Evolutionary conservation across 768 basidiomycete genomes (phyloP), one percentile per base, ranked within the genome.

Genomic region (Lanmaoa rubissima): DNA sequence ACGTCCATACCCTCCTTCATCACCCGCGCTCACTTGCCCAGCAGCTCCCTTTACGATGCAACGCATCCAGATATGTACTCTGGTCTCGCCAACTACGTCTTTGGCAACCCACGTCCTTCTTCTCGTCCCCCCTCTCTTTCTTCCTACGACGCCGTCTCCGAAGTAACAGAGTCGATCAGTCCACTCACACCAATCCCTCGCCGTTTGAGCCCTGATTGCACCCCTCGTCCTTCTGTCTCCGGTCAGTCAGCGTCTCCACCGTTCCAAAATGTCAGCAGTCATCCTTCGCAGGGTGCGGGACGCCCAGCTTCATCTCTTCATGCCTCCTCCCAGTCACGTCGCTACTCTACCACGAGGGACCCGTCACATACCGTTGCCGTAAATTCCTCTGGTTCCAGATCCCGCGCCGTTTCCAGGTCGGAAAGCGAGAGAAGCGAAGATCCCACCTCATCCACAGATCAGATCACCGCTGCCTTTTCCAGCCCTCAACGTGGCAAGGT

Each of bases 211-310:
- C 46, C 70, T 19, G 77, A 81, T 61, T 74, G 71, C 38, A 80
- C 79, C 0, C 79, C 79, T 5, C 77, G 79, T 40, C 75, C 74
- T 11, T 79, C 79, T 26, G 63, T 80, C 35, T 74, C 73, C 21
- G 57, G 58, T 34, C 43, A 68, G 5, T 19, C 55, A 17, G 43
- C 47, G 43, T 44, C 54, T 6, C 7, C 42, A 16, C 38, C 52
- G 5, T 52, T 55, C 7, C 52, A 44, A 46, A 38, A 43, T 60
- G 66, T 57, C 63, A 64, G 59, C 74, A 76, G 64, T 73, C 74
- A 64, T 74, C 70, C 65, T 48, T 69, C 65, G 67, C 68, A 62
- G 61, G 51, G 59, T 66, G 21, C 65, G 63, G 65, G 67, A 69
- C 55, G 58, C 63, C 48, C 68, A 62, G 58, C 63, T 59, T 61